phyloP scores from a whole-genome alignment of 1,284 basidiomycete species.

The Tilletiaria anomala region DNA sequence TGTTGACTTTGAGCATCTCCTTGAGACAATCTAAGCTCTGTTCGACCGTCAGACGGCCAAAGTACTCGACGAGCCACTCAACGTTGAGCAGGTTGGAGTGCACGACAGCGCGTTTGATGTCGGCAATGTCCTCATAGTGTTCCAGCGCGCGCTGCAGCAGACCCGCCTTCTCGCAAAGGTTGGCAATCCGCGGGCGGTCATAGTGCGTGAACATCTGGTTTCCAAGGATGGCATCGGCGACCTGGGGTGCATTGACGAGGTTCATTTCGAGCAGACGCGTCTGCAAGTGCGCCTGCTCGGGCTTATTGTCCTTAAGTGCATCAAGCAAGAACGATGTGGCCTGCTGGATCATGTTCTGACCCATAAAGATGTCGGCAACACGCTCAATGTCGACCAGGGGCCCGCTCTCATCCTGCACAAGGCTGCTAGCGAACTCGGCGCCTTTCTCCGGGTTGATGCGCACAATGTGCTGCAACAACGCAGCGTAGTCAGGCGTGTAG shows the following conservation, averaged over 20 bases:
- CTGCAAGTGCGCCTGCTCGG: conserved; percentile 90
- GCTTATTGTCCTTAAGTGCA: conserved; percentile 97
- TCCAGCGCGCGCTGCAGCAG: conserved; percentile 88
- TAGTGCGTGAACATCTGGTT: conserved; percentile 99
- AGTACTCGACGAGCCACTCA: conserved; percentile 96
- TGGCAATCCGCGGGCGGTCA: conserved; percentile 89
- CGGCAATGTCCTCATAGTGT: conserved; percentile 87
- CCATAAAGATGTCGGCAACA: conserved; percentile 82
- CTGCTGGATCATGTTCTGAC: conserved; percentile 98
- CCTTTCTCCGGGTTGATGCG: conserved; percentile 94
- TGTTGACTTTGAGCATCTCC: conserved; percentile 94
- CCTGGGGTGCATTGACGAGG: conserved; percentile 89
- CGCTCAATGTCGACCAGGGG: conserved; percentile 81
- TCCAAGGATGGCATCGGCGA: conserved; percentile 94
- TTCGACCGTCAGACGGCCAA: conserved; percentile 93
- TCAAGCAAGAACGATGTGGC: conserved; percentile 96
- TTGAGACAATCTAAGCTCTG: conserved; percentile 91
- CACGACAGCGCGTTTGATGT: conserved; percentile 96
- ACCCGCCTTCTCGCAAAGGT: conserved; percentile 96
- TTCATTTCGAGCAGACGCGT: conserved; percentile 98
- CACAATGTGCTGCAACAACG: conserved; percentile 93
- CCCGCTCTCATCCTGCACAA: conserved; percentile 84
- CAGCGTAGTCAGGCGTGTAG: conserved; percentile 83
- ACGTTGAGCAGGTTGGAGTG: conserved; percentile 75
- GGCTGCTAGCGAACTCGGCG: conserved; percentile 88